Evolutionary conservation across 306 rosid genomes (phyloP).

Genomic region (Pyrus communis): DNA sequence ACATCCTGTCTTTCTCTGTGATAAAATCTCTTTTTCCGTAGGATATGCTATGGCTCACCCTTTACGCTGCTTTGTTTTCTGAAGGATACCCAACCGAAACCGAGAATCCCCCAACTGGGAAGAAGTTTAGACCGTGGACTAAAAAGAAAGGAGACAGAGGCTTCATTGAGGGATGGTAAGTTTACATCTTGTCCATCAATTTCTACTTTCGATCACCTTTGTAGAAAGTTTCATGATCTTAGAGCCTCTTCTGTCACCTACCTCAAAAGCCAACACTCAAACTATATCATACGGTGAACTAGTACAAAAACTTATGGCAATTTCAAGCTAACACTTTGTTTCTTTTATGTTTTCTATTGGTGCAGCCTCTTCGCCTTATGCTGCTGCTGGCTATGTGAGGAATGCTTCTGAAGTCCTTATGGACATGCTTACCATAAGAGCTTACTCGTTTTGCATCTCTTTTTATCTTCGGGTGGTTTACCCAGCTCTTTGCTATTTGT

Average conservation of each 20-base stretch:
- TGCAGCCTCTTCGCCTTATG: conserved; percentile 80
- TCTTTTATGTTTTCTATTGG: conserved; percentile 15
- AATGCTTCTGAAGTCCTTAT: conserved; percentile 37
- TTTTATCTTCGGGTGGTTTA: background rate
- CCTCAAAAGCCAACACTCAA: background rate
- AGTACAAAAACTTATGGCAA: background rate
- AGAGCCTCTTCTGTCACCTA: background rate
- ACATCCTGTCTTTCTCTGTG: background rate
- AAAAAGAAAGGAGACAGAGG: conserved; percentile 69
- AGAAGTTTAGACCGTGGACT: conserved; percentile 22
- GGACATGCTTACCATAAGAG: conserved; percentile 4
- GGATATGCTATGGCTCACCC: background rate
- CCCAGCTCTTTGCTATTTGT: background rate
- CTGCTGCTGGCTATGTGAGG: conserved; percentile 86
- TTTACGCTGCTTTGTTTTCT: conserved; percentile 14
- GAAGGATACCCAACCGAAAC: conserved; percentile 57
- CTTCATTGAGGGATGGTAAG: conserved; percentile 82
- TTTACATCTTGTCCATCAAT: background rate
- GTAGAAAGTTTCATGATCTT: background rate
- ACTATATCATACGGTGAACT: background rate
- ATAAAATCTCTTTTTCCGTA: background rate
- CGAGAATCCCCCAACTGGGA: conserved; percentile 36
- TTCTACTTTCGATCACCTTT: background rate
- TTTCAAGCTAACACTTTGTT: background rate
- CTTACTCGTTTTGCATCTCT: background rate